Base-by-base conservation (phyloP, 2,329 filamentous ascomycete genomes). In the Colletotrichum australisinense region DNA sequence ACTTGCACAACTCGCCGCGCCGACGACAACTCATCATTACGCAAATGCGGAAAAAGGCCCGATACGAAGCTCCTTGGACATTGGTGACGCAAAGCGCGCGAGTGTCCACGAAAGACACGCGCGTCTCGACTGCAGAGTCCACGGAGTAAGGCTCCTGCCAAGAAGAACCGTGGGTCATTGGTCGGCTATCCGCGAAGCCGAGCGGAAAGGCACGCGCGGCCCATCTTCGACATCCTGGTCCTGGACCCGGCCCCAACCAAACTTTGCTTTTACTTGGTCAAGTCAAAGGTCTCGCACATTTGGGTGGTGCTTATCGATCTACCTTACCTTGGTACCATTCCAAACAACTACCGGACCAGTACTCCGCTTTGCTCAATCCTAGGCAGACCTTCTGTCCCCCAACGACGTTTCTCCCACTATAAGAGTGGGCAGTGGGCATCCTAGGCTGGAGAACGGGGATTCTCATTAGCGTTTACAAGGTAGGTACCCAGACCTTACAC, bases 111-210 rank as follows among this genome's bases (percentile, higher is more conserved):
- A 52, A 38, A 22, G 22, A 30, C 64, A 52, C 56, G 35, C 69
- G 69, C 64, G 69, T 72, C 64, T 68, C 32, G 42, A n/a, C 42
- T 12, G 14, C 7, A 52, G 9, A 16, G 11, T 32, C 30, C 63
- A 30, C n/a, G 14, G 26, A 30, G 60, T 11, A 46, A n/a, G 35
- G 53, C 3, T 7, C 22, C 7, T 14, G 9, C 22, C 22, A 9
- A 53, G 46, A n/a, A 19, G 2, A 63, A 5, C 30, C 28, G 11
- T 2, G 12, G 35, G 16, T 24, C 35, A 63, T 63, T 71, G 69
- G 64, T 30, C 24, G 16, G 30, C 30, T 4, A 63, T 32, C 28
- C 64, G 69, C 64, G 42, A 30, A 6, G 19, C 24, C 46, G 14
- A 42, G 14, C 11, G 5, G 7, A 19, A 49, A 19, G 19, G 46